These are phyloP conservation scores for Suillus spraguei DNA, from an alignment of 768 basidiomycete species.

Conservation along the genomic window DNA sequence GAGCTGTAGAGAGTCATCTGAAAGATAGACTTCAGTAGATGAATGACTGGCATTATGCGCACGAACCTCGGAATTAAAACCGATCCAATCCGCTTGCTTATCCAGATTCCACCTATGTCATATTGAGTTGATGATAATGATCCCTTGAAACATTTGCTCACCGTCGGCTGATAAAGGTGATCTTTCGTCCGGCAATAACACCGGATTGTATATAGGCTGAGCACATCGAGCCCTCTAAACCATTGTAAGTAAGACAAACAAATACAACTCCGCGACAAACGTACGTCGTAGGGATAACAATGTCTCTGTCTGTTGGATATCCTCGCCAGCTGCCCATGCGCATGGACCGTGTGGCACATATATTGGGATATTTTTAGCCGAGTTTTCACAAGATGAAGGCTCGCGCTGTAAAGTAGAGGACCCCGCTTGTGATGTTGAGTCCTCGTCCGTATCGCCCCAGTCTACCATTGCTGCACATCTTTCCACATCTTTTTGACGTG, in stretches of 20 bases:
- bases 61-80: constrained; percentile 43
- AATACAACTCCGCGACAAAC: constrained; percentile 7
- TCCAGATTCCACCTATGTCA: constrained; percentile 34
- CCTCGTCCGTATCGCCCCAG: constrained; percentile 22
- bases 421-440: neutral
- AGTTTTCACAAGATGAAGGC: constrained; percentile 13
- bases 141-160: constrained; percentile 19
- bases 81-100: constrained; percentile 37
- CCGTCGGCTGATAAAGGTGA: constrained; percentile 41
- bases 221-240: constrained; percentile 40
- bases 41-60: constrained; percentile 12
- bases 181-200: constrained; percentile 25
- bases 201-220: constrained; percentile 40
- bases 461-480: constrained; percentile 31
- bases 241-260: constrained; percentile 8
- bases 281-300: constrained; percentile 29
- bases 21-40: constrained; percentile 10
- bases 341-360: constrained; percentile 35
- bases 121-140: neutral
- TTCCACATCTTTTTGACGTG: constrained; percentile 22
- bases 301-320: constrained; percentile 29
- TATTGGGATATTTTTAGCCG: constrained; percentile 22
- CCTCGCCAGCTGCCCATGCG: constrained; percentile 32
- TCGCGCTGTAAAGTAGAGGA: constrained; percentile 4
- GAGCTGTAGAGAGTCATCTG: constrained; percentile 57